Base-by-base conservation (phyloP, 257 asterid species). In the Nicotiana otophora region DNA sequence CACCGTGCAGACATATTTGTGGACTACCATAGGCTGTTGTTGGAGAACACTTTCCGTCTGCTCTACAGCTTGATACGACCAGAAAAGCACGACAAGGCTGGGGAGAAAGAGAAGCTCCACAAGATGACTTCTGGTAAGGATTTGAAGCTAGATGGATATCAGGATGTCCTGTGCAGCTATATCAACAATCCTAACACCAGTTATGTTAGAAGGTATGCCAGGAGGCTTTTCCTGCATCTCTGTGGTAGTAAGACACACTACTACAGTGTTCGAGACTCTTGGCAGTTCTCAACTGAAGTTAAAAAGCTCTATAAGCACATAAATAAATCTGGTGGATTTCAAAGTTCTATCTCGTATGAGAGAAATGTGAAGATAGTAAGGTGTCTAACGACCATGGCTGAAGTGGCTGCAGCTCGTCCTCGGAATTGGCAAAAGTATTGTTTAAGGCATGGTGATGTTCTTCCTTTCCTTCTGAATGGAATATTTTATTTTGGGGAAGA, bases 361-460 rank as follows among this genome's bases (percentile, higher is more conserved):
- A 91, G 98, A 87, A 92, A 96, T 85, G 99, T 93, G 87, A 96
- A 96, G 89, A 90, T 96, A 78, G 98, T 96, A 86, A 96, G 92
- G 82, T 93, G 96, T 82, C 97, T 96, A 78, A 87, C 92, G 34
- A 91, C 95, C 82, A 89, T 96, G 85, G 98, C 98, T 81, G 99
- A 96, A 86, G 98, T 96, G 79, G 93, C 98, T 78, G 91, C 94
- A 57, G 93, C 99, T 12, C 92, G 99, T 33, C 99, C 99, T 61
- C 90, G 98, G 72, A 96, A 96, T 86, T 96, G 99, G 99, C 99
- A 96, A 91, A 96, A 96, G 88, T 96, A 92, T 85, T 93, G 98
- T 89, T 83, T 88, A 86, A 91, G 92, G 92, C 96, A 94, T 89
- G 86, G 84, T 65, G 99, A 93, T 85, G 88, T 96, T 86, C 86